Evolutionary conservation across 495 filamentous ascomycete genomes (phyloP), one percentile per base, ranked within the genome.

Genomic region (Evansstolkia leycettana): DNA sequence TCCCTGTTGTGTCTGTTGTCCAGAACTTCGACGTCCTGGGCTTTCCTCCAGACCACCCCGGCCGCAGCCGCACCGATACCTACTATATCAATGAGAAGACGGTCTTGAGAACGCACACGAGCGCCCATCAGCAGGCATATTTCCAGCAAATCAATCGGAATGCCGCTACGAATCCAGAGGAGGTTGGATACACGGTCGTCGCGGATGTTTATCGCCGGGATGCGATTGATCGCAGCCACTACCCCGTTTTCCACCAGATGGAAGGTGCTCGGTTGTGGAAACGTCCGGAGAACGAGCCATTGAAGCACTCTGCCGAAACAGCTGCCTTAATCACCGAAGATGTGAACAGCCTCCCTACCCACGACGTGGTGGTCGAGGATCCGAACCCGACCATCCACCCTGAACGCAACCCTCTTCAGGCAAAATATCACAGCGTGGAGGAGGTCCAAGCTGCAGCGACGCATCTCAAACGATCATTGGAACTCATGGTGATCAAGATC

Each of bases 171-270:
- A 70, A 68, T n/a, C 69, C 78, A 37, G 62, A 67, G 30, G 80
- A 73, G 43, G 71, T 79, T 23, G 90, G 90, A 4, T 98, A 82
- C 50, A 79, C 92, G 7, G 80, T 96, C 47, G 78, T 78, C 40
- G 92, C 87, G n/a, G 90, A 98, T 55, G 90, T 98, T 9, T 98
- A 96, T 59, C 76, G 90, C 14, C 73, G 90, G 38, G 90, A 98
- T 70, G 87, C 88, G 17, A 79, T 98, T 48, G 90, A 98, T 54
- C 77, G 84, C 34, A 84, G 75, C 45, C 90, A 98, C 57, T 95
- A 94, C 65, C 90, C 90, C 2, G 72, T 94, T 38, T 98, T 98
- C 58, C 92, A 98, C 60, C 90, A 98, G 62, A 95, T 96, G 86
- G 90, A 98, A 52, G 92, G 86, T 10, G 88, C 89, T 6, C 69